A percentile compares a stretch with the other conserved stretches of the same genome.
Conservation (phyloP, 805 yeast species). For the Ogataea methylovora region DNA sequence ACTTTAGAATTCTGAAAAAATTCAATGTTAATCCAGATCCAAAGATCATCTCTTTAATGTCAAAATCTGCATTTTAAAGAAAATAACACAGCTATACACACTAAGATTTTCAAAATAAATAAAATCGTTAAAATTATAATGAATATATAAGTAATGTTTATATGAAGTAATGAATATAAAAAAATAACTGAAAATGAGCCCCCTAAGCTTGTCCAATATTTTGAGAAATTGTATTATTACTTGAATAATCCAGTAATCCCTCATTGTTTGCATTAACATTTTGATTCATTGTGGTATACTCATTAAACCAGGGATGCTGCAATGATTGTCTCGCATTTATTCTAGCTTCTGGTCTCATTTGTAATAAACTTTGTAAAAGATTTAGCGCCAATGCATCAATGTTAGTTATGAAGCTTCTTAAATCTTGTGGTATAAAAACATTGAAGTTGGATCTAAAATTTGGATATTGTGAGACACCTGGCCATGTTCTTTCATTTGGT, state of each 20-base stretch:
- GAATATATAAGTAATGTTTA: background rate
- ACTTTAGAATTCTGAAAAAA: conserved; percentile 6
- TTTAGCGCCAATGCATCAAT: conserved; percentile 66
- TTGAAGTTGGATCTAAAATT: conserved; percentile 83
- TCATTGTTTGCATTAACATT: background rate
- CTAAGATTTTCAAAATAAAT: background rate
- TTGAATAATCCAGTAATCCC: background rate
- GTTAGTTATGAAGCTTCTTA: conserved; percentile 59
- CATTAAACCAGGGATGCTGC: conserved; percentile 78
- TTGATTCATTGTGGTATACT: conserved; percentile 35
- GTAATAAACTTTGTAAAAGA: conserved; percentile 49
- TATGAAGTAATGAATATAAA: background rate
- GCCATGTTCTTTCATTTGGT: conserved; percentile 95
- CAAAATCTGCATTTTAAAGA: too few relatives aligned
- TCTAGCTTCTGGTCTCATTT: conserved; percentile 56
- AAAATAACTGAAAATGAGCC: background rate
- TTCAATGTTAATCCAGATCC: conserved; percentile 11
- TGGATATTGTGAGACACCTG: conserved; percentile 86
- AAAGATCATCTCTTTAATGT: conserved; percentile 3
- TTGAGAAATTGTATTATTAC: background rate
- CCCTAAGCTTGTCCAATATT: background rate
- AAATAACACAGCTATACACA: too few relatives aligned
- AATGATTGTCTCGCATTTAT: conserved; percentile 54
- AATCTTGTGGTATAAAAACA: conserved; percentile 82
- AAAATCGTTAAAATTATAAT: background rate